phyloP scores from a whole-genome alignment of 2,329 filamentous ascomycete species.

The Cladosporium austrohemisphaericum region DNA sequence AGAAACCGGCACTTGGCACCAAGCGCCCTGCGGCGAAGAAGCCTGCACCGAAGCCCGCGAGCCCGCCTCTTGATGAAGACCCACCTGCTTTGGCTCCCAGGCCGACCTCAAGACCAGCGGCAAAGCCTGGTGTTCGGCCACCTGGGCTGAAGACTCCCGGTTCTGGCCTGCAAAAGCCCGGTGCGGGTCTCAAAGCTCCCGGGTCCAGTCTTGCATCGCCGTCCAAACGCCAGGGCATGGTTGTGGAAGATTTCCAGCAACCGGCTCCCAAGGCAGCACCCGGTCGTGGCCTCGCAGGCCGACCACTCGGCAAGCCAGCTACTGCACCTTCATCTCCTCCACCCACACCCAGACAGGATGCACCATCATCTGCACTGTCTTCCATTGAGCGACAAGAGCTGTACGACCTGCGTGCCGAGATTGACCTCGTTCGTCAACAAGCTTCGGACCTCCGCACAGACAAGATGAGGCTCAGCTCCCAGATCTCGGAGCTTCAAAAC shows the following conservation, averaged over 20 bases:
- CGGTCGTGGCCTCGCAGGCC: conserved; percentile 73
- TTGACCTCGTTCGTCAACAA: conserved; percentile 70
- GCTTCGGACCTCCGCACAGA: conserved; percentile 80
- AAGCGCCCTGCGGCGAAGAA: conserved; percentile 48
- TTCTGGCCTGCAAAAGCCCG: conserved; percentile 42
- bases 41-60: conserved; percentile 39
- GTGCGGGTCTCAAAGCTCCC: conserved; percentile 35
- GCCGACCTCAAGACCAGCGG: conserved; percentile 52
- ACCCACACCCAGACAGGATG: conserved; percentile 58
- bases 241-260: conserved; percentile 27
- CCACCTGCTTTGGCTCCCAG: conserved; percentile 56
- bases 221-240: conserved; percentile 27
- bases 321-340: conserved; percentile 46
- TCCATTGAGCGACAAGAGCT: conserved; percentile 87
- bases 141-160: conserved; percentile 34
- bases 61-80: conserved; percentile 44
- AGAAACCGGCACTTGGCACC: conserved; percentile 49
- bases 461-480: conserved; percentile 73
- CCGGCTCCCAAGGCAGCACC: conserved; percentile 40
- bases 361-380: conserved; percentile 59
- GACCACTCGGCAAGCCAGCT: conserved; percentile 74
- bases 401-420: conserved; percentile 79
- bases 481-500: conserved; percentile 91
- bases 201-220: conserved; percentile 25
- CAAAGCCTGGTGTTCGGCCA: conserved; percentile 33